Evolutionary conservation across 176 grass and related monocot species (phyloP), one percentile per base, ranked within the genome.

Genomic region (Canna indica): DNA sequence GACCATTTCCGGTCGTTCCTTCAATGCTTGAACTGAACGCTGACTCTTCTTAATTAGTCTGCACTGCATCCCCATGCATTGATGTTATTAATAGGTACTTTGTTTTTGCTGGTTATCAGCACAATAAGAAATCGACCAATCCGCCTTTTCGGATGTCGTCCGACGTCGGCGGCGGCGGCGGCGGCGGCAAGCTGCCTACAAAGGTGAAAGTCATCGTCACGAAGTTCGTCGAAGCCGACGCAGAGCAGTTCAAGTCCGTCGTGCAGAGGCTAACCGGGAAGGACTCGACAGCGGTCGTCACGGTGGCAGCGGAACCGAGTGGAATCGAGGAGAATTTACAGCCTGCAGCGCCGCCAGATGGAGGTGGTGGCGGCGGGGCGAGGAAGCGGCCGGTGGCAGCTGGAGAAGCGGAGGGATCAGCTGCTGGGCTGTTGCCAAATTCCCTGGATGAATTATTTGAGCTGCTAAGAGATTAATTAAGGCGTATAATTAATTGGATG

Each of bases 181-280:
- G 16, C 47, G 47, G 14, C 47, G 20, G 47, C 14, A 13, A 18
- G 47, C 20, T 5, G 54, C 22, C 54, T n/a, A 27, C 54, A n/a
- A 59, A 59, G 54, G 54, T 59, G 54, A 59, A n/a, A 11, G 27
- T 59, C n/a, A 59, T 59, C 20, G 54, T 26, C n/a, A 59, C 54
- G 12, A 9, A 59, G 54, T 59, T 26, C 54, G 54, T 59, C n/a
- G n/a, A 59, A 5, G 8, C 54, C 54, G 25, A 59, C 54, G 3
- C 7, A 1, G n/a, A n/a, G 25, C n/a, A 59, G n/a, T 59, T 59
- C 54, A 59, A 59, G n/a, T 59, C 25, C 10, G n/a, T 59, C 2
- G 54, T 59, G 54, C 54, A 59, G 54, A 59, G 54, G 54, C 54
- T 59, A 26, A 59, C 54, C n/a, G 54, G 54, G n/a, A 59, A 59